Evolutionary conservation across 768 basidiomycete species (phyloP), one percentile per base, ranked within the genome.

Genomic region (Saitozyma podzolica): DNA sequence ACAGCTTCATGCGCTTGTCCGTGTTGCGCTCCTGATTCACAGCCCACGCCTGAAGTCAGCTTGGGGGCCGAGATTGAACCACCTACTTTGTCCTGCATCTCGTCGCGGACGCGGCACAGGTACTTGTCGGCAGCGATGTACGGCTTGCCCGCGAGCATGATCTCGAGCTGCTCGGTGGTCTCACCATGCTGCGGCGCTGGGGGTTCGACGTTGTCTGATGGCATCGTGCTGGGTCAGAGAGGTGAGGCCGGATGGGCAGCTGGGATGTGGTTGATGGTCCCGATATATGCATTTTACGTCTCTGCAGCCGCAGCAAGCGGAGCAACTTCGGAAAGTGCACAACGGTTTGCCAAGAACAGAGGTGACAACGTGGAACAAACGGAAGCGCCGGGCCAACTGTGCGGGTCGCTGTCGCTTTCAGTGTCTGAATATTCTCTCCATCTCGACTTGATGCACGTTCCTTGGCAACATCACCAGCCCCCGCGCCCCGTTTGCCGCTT

Each of bases 111-210:
- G 14, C 68, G 59, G 14, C 54, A 40, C 41, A 70, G 49, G 48
- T 69, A 70, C 4, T 50, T 17, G 52, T 75, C 72, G 4, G 16
- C 17, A 8, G 66, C 56, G 14, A 61, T 58, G 54, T 77, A 77
- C 1, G 68, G 72, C 19, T 72, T 58, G 19, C 68, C 67, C 2
- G 50, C 49, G 20, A 68, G 40, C 73, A 75, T 75, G 39, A 58
- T 9, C 2, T 60, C 37, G 20, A 73, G 48, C 43, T 66, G 56
- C 8, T 37, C 29, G 6, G 37, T 49, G 14, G 43, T 56, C 49
- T 62, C 61, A 9, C 47, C 59, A 8, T 37, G 50, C 45, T 60
- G 59, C 13, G 52, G 51, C 17, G 59, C 41, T 10, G 59, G 59
- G n/a, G 50, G 19, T 9, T 45, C 20, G 51, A 54, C 37, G 10